A percentile compares a stretch with the other conserved stretches of the same genome.
These are phyloP conservation scores for Trifolium pratense DNA, from an alignment of 306 rosid species.

Conservation along the genomic window DNA sequence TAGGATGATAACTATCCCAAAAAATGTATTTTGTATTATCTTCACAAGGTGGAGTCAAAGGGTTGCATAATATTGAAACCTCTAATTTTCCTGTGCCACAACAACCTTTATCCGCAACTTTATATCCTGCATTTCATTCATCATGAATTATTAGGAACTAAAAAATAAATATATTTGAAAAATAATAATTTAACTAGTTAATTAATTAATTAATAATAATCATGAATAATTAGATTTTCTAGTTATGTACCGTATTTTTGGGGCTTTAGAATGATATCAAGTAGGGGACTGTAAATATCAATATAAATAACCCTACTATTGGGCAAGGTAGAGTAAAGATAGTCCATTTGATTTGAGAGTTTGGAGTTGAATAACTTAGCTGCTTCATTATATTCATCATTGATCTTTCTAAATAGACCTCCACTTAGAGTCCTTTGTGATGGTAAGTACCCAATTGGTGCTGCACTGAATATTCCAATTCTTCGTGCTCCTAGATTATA, in stretches of 20 bases:
- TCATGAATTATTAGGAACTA: not conserved
- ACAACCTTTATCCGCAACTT: conserved; percentile 60
- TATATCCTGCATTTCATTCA: conserved; percentile 47
- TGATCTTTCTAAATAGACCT: conserved; percentile 54
- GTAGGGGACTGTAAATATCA: conserved; percentile 64
- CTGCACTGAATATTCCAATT: conserved; percentile 67
- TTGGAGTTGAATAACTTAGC: conserved; percentile 63
- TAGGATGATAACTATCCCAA: conserved; percentile 89
- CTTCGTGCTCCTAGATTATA: conserved; percentile 66
- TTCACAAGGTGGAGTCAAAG: conserved; percentile 44
- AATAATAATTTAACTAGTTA: not conserved
- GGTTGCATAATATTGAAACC: conserved; percentile 65
- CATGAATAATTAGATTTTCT: not conserved
- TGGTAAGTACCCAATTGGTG: conserved; percentile 85
- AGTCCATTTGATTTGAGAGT: conserved; percentile 41
- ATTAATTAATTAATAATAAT: too few species aligned
- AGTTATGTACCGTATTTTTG: conserved; percentile 23
- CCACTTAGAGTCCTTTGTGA: conserved; percentile 71
- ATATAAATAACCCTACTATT: conserved; percentile 53
- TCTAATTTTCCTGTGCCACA: conserved; percentile 76
- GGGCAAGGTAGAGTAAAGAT: conserved; percentile 39
- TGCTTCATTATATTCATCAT: conserved; percentile 59
- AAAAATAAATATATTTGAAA: not conserved
- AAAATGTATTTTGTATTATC: conserved; percentile 49
- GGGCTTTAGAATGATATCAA: conserved; percentile 58